Percentiles rank a stretch among this genome's conserved stretches.
phyloP scores from a whole-genome alignment of 208 protist genomes.

The Naegleria gruberi region DNA sequence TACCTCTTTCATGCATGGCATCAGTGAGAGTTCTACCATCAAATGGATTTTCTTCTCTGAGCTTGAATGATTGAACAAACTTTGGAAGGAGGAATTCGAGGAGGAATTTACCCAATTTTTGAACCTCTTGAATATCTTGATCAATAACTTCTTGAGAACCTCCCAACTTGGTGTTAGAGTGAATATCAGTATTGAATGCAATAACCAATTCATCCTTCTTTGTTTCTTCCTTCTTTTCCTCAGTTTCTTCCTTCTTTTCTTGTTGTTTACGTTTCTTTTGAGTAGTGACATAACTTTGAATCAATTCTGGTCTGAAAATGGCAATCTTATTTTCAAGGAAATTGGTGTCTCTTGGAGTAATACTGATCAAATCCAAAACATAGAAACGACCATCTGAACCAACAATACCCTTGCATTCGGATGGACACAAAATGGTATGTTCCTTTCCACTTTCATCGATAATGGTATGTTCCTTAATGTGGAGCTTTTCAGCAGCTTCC shows the following conservation, averaged over 20 bases:
- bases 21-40: conserved; percentile 40
- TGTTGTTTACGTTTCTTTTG: not conserved
- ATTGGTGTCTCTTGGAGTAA: conserved; percentile 41
- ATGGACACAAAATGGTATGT: not conserved
- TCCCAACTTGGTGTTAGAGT: not conserved
- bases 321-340: conserved; percentile 15
- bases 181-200: conserved; percentile 28
- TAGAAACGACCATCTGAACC: conserved; percentile 44
- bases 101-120: conserved; percentile 27
- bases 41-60: conserved; percentile 20
- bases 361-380: conserved; percentile 41
- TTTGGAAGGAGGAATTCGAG: conserved; percentile 31
- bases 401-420: conserved; percentile 39
- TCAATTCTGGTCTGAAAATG: not conserved
- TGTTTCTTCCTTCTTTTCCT: not conserved
- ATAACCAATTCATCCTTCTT: not conserved
- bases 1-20: conserved; percentile 39
- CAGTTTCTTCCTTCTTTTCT: not conserved
- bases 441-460: conserved; percentile 22
- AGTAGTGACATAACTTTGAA: not conserved
- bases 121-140: conserved; percentile 26
- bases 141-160: conserved; percentile 19
- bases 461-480: conserved; percentile 37
- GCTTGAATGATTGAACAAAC: conserved; percentile 23
- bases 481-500: conserved; percentile 30